Conservation (phyloP, 495 filamentous ascomycete species). For the Tetracladium setigerum region DNA sequence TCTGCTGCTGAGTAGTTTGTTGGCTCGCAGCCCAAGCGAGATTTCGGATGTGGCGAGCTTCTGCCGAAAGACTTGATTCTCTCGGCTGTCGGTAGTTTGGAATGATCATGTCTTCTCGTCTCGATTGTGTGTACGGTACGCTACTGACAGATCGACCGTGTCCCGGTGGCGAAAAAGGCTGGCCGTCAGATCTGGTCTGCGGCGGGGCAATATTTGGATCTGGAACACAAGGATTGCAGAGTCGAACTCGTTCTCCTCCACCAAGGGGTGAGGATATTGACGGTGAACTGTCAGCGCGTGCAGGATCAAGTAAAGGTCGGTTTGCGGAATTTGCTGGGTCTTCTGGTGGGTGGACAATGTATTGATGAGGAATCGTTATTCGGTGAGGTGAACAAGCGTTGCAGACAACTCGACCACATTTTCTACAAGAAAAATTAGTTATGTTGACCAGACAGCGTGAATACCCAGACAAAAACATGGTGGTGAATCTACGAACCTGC, state of each 20-base stretch:
- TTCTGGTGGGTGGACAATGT: constrained; percentile 77
- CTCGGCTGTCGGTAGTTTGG: constrained; percentile 8
- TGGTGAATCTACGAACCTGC: constrained; percentile 43
- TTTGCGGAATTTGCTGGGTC: constrained; percentile 10
- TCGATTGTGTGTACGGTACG: neutral
- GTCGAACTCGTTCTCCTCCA: constrained; percentile 79
- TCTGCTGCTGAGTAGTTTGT: neutral
- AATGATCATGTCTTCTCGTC: constrained; percentile 25
- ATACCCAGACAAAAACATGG: neutral
- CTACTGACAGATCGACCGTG: constrained; percentile 11
- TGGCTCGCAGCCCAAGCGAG: neutral
- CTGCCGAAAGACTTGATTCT: constrained; percentile 3
- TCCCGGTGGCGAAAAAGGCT: constrained; percentile 5
- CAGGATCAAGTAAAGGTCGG: constrained; percentile 19
- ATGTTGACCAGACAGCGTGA: neutral
- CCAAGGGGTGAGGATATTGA: constrained; percentile 27
- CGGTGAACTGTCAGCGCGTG: constrained; percentile 13
- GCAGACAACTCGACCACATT: constrained; percentile 94
- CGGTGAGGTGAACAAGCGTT: constrained; percentile 85
- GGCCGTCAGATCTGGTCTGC: constrained; percentile 6
- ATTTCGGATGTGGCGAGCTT: too few relatives aligned
- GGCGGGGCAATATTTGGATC: constrained; percentile 75
- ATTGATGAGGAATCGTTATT: constrained; percentile 90
- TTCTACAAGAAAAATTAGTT: constrained; percentile 40
- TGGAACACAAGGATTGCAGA: constrained; percentile 92